phyloP scores from a whole-genome alignment of 2,329 filamentous ascomycete species.

The Penicillium psychrosexuale region DNA sequence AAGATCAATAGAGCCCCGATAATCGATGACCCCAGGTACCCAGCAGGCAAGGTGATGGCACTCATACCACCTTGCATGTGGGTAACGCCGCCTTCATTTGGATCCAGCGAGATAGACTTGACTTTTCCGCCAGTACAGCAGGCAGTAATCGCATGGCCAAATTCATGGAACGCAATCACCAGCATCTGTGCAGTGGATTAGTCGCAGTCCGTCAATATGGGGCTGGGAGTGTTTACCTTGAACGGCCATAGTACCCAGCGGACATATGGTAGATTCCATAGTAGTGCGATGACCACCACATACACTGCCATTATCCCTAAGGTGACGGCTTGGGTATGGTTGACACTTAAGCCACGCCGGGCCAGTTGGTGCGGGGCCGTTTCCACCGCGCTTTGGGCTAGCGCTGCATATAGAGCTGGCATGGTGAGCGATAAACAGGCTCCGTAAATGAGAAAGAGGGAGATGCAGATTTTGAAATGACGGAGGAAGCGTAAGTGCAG shows the following conservation, averaged over 20 bases:
- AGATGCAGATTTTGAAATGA: not conserved
- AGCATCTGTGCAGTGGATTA: constrained; percentile 58
- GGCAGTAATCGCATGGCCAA: constrained; percentile 71
- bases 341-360: constrained; percentile 58
- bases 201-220: not conserved
- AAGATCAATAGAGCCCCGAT: constrained; percentile 76
- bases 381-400: constrained; percentile 23
- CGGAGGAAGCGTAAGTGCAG: not conserved
- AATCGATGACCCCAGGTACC: constrained; percentile 72
- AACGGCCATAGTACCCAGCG: constrained; percentile 74
- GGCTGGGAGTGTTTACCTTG: constrained; percentile 55
- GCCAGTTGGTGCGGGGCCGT: constrained; percentile 35
- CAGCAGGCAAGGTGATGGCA: constrained; percentile 70
- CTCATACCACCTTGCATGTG: constrained; percentile 70
- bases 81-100: constrained; percentile 73
- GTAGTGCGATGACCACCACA: constrained; percentile 67
- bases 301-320: constrained; percentile 69
- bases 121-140: constrained; percentile 70
- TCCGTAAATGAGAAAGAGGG: not conserved
- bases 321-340: constrained; percentile 67
- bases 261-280: constrained; percentile 79
- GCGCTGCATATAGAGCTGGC: constrained; percentile 28
- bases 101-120: constrained; percentile 70
- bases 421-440: constrained; percentile 17
- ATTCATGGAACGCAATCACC: constrained; percentile 78